Percentiles rank a stretch among this genome's conserved stretches.
Evolutionary conservation across 1,284 basidiomycete species (phyloP).

Genomic region (Porodaedalea pini): DNA sequence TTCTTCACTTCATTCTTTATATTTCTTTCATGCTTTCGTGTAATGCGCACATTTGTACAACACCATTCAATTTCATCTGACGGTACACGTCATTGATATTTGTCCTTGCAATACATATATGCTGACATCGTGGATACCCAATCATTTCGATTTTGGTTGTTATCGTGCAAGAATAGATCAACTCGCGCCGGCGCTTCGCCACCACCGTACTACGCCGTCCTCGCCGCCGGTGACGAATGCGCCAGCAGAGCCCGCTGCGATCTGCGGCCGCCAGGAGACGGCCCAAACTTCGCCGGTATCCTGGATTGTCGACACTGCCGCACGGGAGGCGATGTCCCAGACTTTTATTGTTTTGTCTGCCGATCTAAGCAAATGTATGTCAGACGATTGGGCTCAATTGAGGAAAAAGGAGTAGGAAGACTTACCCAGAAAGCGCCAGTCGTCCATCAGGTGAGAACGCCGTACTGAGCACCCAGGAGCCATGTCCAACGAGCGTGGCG

Average conservation of each 20-base stretch:
- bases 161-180: conserved; percentile 20
- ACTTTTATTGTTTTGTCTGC: conserved; percentile 84
- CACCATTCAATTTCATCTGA: background rate
- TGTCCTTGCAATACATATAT: background rate
- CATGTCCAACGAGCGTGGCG: conserved; percentile 77
- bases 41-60: conserved; percentile 4
- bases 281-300: conserved; percentile 84
- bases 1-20: background rate
- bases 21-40: background rate
- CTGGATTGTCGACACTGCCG: conserved; percentile 73
- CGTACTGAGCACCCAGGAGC: conserved; percentile 80
- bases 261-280: conserved; percentile 75
- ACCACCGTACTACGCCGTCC: conserved; percentile 75
- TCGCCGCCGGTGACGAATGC: conserved; percentile 81
- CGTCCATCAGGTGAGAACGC: conserved; percentile 78
- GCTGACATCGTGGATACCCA: background rate
- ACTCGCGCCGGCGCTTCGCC: conserved; percentile 60
- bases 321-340: conserved; percentile 80
- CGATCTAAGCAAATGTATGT: too few species aligned
- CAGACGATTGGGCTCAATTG: background rate
- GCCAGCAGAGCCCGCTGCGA: conserved; percentile 50
- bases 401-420: conserved; percentile 21
- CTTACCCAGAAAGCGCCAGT: conserved; percentile 76
- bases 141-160: too few species aligned
- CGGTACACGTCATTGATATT: background rate